A percentile compares a stretch with the other conserved stretches of the same genome.
phyloP scores from a whole-genome alignment of 2,329 filamentous ascomycete genomes.

The Allantophomopsis lycopodina region DNA sequence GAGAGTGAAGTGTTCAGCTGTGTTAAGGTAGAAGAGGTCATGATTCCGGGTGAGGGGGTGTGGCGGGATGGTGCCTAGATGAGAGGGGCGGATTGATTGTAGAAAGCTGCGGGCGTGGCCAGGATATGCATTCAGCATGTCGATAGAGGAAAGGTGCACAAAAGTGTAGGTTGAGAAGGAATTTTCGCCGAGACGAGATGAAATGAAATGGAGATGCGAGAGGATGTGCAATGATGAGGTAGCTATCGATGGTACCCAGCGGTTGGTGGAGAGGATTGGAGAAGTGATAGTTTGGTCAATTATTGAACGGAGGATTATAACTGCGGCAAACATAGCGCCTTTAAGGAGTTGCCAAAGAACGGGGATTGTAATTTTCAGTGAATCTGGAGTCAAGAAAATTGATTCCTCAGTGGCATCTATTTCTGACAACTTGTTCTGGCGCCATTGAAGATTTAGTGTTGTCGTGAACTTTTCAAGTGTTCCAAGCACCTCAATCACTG shows the following conservation, averaged over 20 bases:
- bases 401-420: conserved; percentile 48
- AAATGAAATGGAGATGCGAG: conserved; percentile 55
- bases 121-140: conserved; percentile 52
- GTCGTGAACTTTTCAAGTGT: conserved; percentile 32
- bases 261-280: conserved; percentile 32
- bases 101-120: conserved; percentile 44
- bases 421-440: conserved; percentile 53
- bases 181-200: conserved; percentile 46
- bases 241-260: conserved; percentile 39
- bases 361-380: conserved; percentile 42
- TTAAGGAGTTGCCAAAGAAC: conserved; percentile 51
- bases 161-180: conserved; percentile 59
- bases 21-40: conserved; percentile 64
- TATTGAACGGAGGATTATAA: conserved; percentile 45
- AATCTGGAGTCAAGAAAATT: conserved; percentile 40
- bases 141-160: conserved; percentile 53
- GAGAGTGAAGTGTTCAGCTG: conserved; percentile 53
- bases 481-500: conserved; percentile 29
- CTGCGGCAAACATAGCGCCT: conserved; percentile 47
- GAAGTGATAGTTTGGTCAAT: conserved; percentile 45
- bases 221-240: conserved; percentile 49
- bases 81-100: conserved; percentile 13
- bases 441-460: conserved; percentile 47
- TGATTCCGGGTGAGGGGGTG: conserved; percentile 51
- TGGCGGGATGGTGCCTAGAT: conserved; percentile 39